phyloP scores from a whole-genome alignment of 768 basidiomycete genomes.

The Tylopilus felleus region DNA sequence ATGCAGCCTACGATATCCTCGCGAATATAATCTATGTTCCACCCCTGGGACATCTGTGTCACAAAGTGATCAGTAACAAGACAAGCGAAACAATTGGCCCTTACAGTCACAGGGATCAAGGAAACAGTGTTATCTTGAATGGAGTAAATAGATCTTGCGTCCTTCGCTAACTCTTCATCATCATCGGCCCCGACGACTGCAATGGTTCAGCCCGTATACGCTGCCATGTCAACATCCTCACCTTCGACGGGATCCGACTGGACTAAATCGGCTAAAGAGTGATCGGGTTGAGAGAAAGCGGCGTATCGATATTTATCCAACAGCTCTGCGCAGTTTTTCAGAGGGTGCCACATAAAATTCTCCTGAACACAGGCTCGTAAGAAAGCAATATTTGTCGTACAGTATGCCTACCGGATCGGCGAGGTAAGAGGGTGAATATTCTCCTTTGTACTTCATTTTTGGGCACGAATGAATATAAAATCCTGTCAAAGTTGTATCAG shows the following conservation, averaged over 20 bases:
- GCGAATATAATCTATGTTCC: constrained; percentile 31
- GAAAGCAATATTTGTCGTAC: not conserved
- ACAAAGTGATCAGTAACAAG: constrained; percentile 4
- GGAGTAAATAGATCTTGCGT: constrained; percentile 23
- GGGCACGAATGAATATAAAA: constrained; percentile 89
- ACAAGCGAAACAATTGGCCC: constrained; percentile 1
- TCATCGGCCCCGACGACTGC: constrained; percentile 11
- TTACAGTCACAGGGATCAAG: constrained; percentile 27
- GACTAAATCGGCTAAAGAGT: constrained; percentile 40
- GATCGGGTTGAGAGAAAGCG: constrained; percentile 62
- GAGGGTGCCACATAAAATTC: constrained; percentile 71
- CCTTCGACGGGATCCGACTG: constrained; percentile 23
- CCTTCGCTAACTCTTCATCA: constrained; percentile 20
- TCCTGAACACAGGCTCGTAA: constrained; percentile 45
- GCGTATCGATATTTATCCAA: constrained; percentile 69
- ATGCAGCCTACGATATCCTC: constrained; percentile 41
- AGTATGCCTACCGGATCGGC: constrained; percentile 67
- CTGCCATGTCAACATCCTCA: constrained; percentile 6
- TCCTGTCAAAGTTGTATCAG: constrained; percentile 43
- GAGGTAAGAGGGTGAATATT: constrained; percentile 85
- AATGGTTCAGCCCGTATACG: constrained; percentile 10
- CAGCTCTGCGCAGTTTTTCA: constrained; percentile 54
- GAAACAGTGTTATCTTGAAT: constrained; percentile 19
- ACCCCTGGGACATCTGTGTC: constrained; percentile 22
- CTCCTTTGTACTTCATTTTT: constrained; percentile 97